These are phyloP conservation scores for Exophiala alcalophila DNA, from an alignment of 2,329 filamentous ascomycete genomes.

Conservation along the genomic window DNA sequence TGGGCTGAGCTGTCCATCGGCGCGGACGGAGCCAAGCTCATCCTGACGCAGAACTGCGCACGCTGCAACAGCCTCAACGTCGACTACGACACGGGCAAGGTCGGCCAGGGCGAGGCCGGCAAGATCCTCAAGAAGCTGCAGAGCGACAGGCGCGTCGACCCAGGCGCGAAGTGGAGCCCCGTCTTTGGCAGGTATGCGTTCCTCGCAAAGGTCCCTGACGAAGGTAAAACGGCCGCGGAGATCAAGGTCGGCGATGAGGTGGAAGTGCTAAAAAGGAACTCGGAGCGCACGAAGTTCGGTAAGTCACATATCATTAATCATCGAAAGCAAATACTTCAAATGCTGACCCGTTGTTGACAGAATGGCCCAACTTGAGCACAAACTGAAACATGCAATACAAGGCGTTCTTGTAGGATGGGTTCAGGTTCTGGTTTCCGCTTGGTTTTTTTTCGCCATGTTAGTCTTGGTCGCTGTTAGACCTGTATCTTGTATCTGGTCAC, in stretches of 20 bases:
- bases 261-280: slow-evolving; percentile 49
- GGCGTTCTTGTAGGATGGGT: too few species aligned
- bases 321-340: too few species aligned
- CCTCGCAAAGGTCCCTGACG: slow-evolving; percentile 39
- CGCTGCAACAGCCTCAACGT: slow-evolving; percentile 69
- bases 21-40: slow-evolving; percentile 39
- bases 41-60: slow-evolving; percentile 67
- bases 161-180: slow-evolving; percentile 64
- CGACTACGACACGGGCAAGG: slow-evolving; percentile 64
- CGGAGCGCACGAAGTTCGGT: slow-evolving; percentile 56
- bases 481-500: too few species aligned
- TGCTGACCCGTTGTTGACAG: slow-evolving; percentile 12
- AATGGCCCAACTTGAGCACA: slow-evolving; percentile 26
- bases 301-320: too few species aligned
- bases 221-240: slow-evolving; percentile 35
- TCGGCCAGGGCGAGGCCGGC: slow-evolving; percentile 56
- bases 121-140: slow-evolving; percentile 66
- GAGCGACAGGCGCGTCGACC: slow-evolving; percentile 67
- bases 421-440: too few species aligned
- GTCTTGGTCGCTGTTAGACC: too few species aligned
- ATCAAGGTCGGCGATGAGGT: slow-evolving; percentile 59
- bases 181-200: slow-evolving; percentile 74
- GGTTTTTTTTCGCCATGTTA: too few species aligned
- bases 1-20: slow-evolving; percentile 61
- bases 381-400: too few species aligned